Base-by-base conservation (phyloP, 1,139 yeast species). In the Taphrina deformans region DNA sequence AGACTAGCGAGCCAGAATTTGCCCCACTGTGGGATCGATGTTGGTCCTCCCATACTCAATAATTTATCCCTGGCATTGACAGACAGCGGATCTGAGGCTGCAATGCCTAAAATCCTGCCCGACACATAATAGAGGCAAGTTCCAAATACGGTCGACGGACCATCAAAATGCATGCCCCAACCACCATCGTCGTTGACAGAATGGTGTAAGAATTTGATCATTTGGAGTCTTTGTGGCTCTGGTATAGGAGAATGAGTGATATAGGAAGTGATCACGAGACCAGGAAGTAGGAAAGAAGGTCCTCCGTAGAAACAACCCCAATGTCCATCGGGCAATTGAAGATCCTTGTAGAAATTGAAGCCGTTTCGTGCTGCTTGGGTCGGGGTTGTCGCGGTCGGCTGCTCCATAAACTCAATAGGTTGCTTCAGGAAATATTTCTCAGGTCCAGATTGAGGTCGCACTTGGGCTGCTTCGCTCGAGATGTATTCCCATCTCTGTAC, bases 141-240 rank as follows among this genome's bases (percentile, higher is more conserved):
- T 3, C 99, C 99, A 75, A 91, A 92, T 70, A 95, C 95, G 0
- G 99, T 95, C 6, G 96, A 87, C 74, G 92, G 93, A 73, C 93
- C 99, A 58, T 84, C 86, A 2, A 91, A 84, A 73, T 93, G 98
- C 61, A 95, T 80, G 0, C 98, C 99, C 99, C 99, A 95, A 0
- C 99, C 99, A n/a, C 99, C 99, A 76, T 95, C 99, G 0, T 97
- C 98, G 73, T 95, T 95, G 21, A 90, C 90, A 24, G 93, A 77
- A 73, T 91, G 93, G 65, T 98, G 80, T 7, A 59, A 45, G 38
- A 59, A 59, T 1, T 38, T 33, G 45, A 88, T 84, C 75, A 95
- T 78, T 75, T 95, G 99, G 10, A 78, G 76, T 69, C 80, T 78
- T 70, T 82, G 84, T 33, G 85, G 86, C 50, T 85, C 85, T 0